phyloP scores from a whole-genome alignment of 768 basidiomycete genomes.

The Xerocomellus amylosporus region DNA sequence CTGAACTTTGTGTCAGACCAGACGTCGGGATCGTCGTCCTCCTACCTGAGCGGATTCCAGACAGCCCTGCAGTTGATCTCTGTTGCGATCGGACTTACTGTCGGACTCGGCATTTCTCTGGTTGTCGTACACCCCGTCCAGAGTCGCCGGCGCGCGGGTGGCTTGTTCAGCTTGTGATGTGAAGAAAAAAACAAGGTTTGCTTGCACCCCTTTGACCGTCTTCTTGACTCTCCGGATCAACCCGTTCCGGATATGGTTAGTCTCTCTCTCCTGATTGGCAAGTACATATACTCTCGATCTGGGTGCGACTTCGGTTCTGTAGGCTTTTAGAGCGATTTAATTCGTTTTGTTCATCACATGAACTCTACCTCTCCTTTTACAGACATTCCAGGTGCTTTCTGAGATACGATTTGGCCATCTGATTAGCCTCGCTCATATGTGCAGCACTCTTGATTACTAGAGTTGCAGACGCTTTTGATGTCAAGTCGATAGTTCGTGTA shows the following conservation, averaged over 20 bases:
- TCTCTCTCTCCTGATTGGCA: too few species aligned
- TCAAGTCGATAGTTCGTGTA: too few species aligned
- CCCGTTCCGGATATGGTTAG: neutral
- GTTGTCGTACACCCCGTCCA: conserved; percentile 64
- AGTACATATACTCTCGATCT: neutral
- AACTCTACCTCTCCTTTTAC: neutral
- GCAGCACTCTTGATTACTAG: neutral
- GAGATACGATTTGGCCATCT: neutral
- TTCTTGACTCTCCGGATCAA: neutral
- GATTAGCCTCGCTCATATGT: neutral
- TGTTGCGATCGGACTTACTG: conserved; percentile 75
- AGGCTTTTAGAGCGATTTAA: conserved; percentile 3
- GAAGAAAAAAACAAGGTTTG: neutral
- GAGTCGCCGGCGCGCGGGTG: conserved; percentile 53
- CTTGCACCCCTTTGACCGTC: neutral
- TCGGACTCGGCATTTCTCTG: conserved; percentile 71
- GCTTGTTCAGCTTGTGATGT: conserved; percentile 57
- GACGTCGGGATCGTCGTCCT: conserved; percentile 47
- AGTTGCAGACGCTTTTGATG: too few species aligned
- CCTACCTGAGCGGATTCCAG: conserved; percentile 69
- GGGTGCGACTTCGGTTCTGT: too few species aligned
- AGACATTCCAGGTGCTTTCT: neutral
- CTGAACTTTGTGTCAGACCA: conserved; percentile 64
- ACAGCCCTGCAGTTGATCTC: conserved; percentile 75
- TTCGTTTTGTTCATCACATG: conserved; percentile 14